phyloP scores from a whole-genome alignment of 345 rosid genomes.

The Citrus maxima region DNA sequence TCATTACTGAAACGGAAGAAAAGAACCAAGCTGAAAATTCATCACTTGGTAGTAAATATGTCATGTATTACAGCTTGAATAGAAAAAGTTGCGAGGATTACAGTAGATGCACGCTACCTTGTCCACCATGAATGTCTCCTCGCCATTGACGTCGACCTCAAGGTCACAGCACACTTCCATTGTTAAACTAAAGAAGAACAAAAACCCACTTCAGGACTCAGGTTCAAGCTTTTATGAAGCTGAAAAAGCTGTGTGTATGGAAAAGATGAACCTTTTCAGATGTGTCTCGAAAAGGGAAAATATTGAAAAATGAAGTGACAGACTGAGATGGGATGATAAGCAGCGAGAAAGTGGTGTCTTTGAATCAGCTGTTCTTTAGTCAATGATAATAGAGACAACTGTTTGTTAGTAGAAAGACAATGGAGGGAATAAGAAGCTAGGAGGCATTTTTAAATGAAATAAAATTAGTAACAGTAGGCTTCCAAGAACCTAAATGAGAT shows the following conservation, averaged over 20 bases:
- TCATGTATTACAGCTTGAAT: not conserved
- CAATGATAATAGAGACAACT: conserved; percentile 18
- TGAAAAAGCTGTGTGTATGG: not conserved
- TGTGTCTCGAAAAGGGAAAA: conserved; percentile 3
- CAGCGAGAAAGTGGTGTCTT: not conserved
- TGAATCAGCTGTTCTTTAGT: conserved; percentile 19
- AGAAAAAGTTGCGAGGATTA: not conserved
- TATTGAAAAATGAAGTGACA: not conserved
- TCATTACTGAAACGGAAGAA: not conserved
- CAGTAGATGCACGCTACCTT: conserved; percentile 30
- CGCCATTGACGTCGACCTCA: conserved; percentile 57
- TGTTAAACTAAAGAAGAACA: not conserved
- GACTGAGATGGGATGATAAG: not conserved
- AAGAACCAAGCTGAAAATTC: not conserved
- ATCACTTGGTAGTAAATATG: not conserved
- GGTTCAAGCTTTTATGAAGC: not conserved
- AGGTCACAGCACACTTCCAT: conserved; percentile 46
- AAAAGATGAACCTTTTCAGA: conserved; percentile 10
- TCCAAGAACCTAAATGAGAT: not conserved
- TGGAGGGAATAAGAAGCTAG: conserved; percentile 22
- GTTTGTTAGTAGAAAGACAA: conserved; percentile 14
- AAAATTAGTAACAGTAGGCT: not conserved
- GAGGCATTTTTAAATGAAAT: not conserved
- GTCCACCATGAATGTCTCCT: conserved; percentile 46
- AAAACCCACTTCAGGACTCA: conserved; percentile 3